Evolutionary conservation across 139 green algal genomes (phyloP).

Genomic region (Chlorella sp.): DNA sequence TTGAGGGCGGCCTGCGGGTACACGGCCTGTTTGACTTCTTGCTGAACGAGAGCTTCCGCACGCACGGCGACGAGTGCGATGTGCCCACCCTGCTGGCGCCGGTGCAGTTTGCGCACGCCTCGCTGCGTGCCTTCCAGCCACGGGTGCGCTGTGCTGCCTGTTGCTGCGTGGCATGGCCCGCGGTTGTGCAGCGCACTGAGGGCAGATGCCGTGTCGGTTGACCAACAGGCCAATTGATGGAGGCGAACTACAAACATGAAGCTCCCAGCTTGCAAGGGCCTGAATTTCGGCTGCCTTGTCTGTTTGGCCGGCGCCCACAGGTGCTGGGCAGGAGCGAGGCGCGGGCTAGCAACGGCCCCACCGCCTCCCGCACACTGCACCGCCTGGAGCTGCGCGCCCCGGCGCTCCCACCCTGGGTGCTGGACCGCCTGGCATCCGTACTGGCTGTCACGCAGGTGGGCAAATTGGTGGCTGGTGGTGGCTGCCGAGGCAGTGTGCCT

Average conservation of each 20-base stretch:
- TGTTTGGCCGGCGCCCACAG: background rate
- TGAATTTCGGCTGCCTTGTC: too few relatives aligned
- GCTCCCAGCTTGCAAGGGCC: too few relatives aligned
- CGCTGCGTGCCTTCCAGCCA: constrained; percentile 26
- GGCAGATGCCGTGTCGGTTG: too few relatives aligned
- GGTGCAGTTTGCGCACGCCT: constrained; percentile 57
- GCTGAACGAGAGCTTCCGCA: constrained; percentile 48
- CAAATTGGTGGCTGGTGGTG: too few relatives aligned
- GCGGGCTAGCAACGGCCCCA: background rate
- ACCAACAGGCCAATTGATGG: too few relatives aligned
- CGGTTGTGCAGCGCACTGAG: too few relatives aligned
- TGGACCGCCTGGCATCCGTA: constrained; percentile 42
- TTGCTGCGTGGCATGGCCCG: background rate
- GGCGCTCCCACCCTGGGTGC: constrained; percentile 50
- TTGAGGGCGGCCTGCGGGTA: constrained; percentile 57
- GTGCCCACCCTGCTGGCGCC: constrained; percentile 72
- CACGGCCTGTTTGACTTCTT: constrained; percentile 73
- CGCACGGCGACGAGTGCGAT: constrained; percentile 49
- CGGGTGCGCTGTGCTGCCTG: constrained; percentile 11
- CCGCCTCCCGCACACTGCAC: constrained; percentile 26
- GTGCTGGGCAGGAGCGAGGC: constrained; percentile 1
- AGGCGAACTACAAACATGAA: too few relatives aligned
- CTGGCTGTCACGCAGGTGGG: constrained; percentile 33
- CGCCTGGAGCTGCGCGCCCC: constrained; percentile 48
- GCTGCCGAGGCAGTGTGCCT: background rate